Evolutionary conservation across 768 basidiomycete genomes (phyloP), one percentile per base, ranked within the genome.

Genomic region (Kwoniella pini): DNA sequence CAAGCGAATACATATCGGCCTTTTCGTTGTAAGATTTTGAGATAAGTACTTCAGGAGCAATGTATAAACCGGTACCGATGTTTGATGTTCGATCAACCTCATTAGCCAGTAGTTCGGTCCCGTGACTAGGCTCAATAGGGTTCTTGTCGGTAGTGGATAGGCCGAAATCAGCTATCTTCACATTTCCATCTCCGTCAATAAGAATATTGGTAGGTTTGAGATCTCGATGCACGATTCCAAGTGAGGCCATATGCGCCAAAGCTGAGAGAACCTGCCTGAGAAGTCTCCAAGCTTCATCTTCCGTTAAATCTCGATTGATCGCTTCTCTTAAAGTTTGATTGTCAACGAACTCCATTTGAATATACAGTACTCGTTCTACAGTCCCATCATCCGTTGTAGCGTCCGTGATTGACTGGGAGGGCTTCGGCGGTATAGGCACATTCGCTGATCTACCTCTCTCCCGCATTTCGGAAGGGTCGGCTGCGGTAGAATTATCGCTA

Each of bases 161-260:
- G 28, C 93, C 94, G 72, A 96, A 97, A 75, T 97, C 94, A 17
- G 93, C 93, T 38, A 97, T 88, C 86, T 74, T 62, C 63, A 70
- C 63, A 19, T 80, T 74, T 2, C 79, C 77, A 38, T 69, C 67
- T 12, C 69, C 70, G 56, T 79, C 90, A 50, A 95, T 91, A 78
- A 97, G 91, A 64, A 97, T 92, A 70, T 97, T 97, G 0, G 88
- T 89, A 13, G 91, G 80, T 75, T 97, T 97, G 75, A 97, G 89
- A 75, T 96, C 93, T 28, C 68, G 13, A 81, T 86, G 60, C 22
- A 89, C 88, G 69, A 97, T 93, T n/a, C 89, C 88, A 57, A 89
- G 81, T 24, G 85, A 86, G 1, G 89, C 87, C 86, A 96, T 91
- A 66, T 96, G 90, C 0, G 88, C 88, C 10, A 97, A 81, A 0